Base-by-base conservation (phyloP, 306 rosid species). In the Fragaria ananassa region DNA sequence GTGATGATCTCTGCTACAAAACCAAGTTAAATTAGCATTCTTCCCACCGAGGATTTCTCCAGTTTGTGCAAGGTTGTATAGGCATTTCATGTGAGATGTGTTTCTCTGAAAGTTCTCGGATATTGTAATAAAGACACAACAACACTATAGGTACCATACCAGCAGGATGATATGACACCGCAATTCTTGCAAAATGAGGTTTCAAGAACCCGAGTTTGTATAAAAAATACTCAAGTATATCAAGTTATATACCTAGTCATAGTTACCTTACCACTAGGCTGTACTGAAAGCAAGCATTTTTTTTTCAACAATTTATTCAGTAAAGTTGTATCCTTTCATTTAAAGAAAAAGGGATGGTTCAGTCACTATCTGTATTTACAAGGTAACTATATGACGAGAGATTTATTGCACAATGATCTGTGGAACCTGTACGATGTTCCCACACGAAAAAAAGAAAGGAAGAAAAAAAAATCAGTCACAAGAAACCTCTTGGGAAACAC, bases 1-100 rank as follows among this genome's bases (percentile, higher is more conserved):
- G 93, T 94, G 53, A 87, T 94, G 97, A 85, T 94, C 60, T 87
- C 97, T 73, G 93, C 96, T 71, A 29, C 88, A 82, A 94, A 92
- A 74, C 95, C 97, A 60, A 74, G 37, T 29, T 88, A 78, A 68
- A 71, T 50, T 71, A 51, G 84, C 74, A 78, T 80, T 64, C 63
- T 67, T 83, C 81, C 68, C 70, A 4, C 1, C 4, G 29, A 60
- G 69, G 42, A 74, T 60, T 58, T 27, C 77, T 41, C 39, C 5
- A 7, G 53, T 15, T 29, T 73, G 31, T 42, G 27, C 27, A 41
- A 50, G 66, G 31, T 72, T 53, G 66, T 21, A 13, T n/a, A 21
- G 65, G 76, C 76, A 37, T 35, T 71, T 56, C 50, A 72, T 37
- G 10, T 9, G 69, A 64, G n/a, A 70, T 1, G 11, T 31, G 18